Evolutionary conservation across 2,329 filamentous ascomycete species (phyloP), one percentile per base, ranked within the genome.

Genomic region (Fusarium hainanense): DNA sequence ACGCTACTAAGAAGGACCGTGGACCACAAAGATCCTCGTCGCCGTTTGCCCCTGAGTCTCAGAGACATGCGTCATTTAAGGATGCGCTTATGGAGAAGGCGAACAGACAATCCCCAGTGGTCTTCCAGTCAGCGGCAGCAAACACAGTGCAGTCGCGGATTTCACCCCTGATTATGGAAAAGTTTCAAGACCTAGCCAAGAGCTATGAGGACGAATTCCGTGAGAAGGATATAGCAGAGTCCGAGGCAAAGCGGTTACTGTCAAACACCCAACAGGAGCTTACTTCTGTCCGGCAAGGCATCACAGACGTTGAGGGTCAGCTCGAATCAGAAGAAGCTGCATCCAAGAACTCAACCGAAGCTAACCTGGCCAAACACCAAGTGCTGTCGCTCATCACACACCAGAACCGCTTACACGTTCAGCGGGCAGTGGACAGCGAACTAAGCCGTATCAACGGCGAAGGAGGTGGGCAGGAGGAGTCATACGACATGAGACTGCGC

Each of bases 1-100:
- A 97, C 65, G 89, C 89, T 2, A 86, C 85, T 2, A 85, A 89
- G 79, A 89, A 91, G 66, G 87, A 91, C 52, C 88, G 90, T 56
- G 85, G 86, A 8, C 90, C 90, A 14, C 88, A 93, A 64, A 85
- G 92, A 9, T 97, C 94, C 1, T 97, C 94, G 0, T 94, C 83
- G 60, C 91, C 85, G 34, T 93, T 85, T 82, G 89, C 85, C 72
- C 87, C 84, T 69, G 89, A 88, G 75, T 90, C 84, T 68, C 87
- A 84, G 79, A 86, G 80, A 70, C 87, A 81, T 69, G 87, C 83
- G 49, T 82, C 83, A 8, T 86, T 88, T 75, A 82, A 84, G 16
- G 86, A 88, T 56, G 84, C 83, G 20, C 77, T 84, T 16, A 74
- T 78, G 18, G 84, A 85, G 54, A 76, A 78, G 55, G 78, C 79